Percentiles rank a stretch among this genome's conserved stretches.
phyloP scores from a whole-genome alignment of 2,329 filamentous ascomycete species.

The Diplocarpon mali region DNA sequence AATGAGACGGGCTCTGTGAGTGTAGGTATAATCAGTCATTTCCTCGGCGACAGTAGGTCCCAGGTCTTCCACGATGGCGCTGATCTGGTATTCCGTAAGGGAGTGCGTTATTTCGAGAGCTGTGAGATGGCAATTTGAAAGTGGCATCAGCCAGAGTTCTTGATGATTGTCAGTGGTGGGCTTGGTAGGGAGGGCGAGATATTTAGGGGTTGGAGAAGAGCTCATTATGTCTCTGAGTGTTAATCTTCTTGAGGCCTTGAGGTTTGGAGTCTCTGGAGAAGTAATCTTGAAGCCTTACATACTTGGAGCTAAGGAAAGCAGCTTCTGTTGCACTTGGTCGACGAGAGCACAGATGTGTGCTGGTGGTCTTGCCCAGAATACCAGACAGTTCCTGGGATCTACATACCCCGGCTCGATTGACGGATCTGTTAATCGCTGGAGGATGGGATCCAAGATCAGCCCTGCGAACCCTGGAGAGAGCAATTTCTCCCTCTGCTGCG shows the following conservation, averaged over 20 bases:
- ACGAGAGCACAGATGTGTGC: conserved; percentile 58
- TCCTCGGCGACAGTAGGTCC: conserved; percentile 38
- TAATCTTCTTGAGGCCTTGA: no score
- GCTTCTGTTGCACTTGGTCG: conserved; percentile 52
- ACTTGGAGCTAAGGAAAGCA: conserved; percentile 59
- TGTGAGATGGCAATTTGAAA: conserved; percentile 71
- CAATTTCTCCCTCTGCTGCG: conserved; percentile 64
- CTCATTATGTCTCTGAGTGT: no score
- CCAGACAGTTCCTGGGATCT: conserved; percentile 72
- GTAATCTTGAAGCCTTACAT: conserved; percentile 10
- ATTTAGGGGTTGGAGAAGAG: background rate
- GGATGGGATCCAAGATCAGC: conserved; percentile 64
- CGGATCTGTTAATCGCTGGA: conserved; percentile 57
- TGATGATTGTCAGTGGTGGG: background rate
- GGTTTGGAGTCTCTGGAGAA: no score
- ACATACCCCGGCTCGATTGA: conserved; percentile 54
- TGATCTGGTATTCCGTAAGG: conserved; percentile 58
- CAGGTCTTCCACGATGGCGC: conserved; percentile 46
- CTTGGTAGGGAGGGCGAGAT: background rate
- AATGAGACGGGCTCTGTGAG: conserved; percentile 62
- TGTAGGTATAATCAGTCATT: conserved; percentile 55
- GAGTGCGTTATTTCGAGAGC: conserved; percentile 77
- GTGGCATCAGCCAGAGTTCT: conserved; percentile 84
- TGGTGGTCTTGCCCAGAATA: conserved; percentile 81
- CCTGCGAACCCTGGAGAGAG: conserved; percentile 56